Base-by-base conservation (phyloP, 306 rosid species). In the Castanea mollissima region DNA sequence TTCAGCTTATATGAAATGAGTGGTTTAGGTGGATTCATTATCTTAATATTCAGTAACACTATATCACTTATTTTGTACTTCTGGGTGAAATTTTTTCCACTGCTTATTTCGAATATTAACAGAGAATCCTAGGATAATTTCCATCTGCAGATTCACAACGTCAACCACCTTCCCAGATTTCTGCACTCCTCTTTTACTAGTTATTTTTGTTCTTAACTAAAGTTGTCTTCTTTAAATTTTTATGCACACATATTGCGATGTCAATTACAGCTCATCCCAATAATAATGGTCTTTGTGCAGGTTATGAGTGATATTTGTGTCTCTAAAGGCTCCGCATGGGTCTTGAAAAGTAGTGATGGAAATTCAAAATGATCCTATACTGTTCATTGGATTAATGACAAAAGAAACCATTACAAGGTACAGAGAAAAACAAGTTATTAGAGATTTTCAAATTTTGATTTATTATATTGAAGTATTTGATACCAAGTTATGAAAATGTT, bases 251-350 rank as follows among this genome's bases (percentile, higher is more conserved):
- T 35, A 34, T 35, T 35, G 52, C 8, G 16, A 18, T 68, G 27
- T n/a, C 27, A 35, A 68, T 35, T 67, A 14, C 27, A 65, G 71
- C 21, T 65, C 32, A 65, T 65, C 44, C 7, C 34, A 27, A 31
- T 31, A 29, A 49, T 65, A 65, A 31, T 35, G 52, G 25, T 68
- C n/a, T 44, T 79, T 73, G 38, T 77, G 49, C 97, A 94, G 98
- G 97, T 91, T 31, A 86, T 94, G 89, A 69, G 29, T 70, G 98
- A 94, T 23, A 68, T 94, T n/a, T 94, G 98, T 41, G 77, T 81
- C 62, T 87, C 89, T 67, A 88, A 38, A 55, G 97, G 93, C 71
- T 89, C 97, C 35, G 71, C 77, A 10, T 92, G 98, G 98, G 75
- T 74, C 74, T 82, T 92, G 89, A 92, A 76, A 85, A 87, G 88